These are phyloP conservation scores for Colletotrichum brevisporum DNA, from an alignment of 2,329 filamentous ascomycete genomes.

Conservation along the genomic window DNA sequence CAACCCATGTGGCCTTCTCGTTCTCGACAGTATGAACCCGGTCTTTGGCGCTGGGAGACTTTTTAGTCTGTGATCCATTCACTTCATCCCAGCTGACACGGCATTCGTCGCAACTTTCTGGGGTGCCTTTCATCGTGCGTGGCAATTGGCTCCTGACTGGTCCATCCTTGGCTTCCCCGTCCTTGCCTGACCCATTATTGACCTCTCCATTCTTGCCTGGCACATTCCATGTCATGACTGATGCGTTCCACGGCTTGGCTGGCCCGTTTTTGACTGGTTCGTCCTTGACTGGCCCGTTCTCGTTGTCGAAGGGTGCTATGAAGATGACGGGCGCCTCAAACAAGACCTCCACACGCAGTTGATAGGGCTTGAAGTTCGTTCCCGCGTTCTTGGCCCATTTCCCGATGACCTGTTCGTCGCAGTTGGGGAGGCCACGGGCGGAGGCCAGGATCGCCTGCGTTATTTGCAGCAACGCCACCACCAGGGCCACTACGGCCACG, in stretches of 20 bases:
- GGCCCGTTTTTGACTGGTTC: no score
- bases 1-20: conserved; percentile 25
- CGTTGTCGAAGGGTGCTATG: conserved; percentile 1
- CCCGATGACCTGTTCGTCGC: conserved; percentile 26
- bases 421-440: conserved; percentile 20
- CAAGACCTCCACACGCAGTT: conserved; percentile 21
- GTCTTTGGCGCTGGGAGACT: neutral
- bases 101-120: neutral
- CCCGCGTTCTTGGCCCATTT: conserved; percentile 15
- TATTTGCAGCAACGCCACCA: conserved; percentile 17
- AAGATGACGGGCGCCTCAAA: conserved; percentile 37
- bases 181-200: no score
- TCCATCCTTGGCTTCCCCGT: no score
- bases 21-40: conserved; percentile 29
- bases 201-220: no score
- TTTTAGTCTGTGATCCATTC: neutral
- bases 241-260: no score
- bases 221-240: no score
- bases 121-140: neutral
- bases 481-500: conserved; percentile 22
- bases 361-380: neutral
- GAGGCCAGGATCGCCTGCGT: conserved; percentile 28
- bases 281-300: neutral
- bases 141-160: no score
- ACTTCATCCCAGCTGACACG: neutral